Conservation (phyloP, 768 basidiomycete species). For the Tylopilus intermedius region DNA sequence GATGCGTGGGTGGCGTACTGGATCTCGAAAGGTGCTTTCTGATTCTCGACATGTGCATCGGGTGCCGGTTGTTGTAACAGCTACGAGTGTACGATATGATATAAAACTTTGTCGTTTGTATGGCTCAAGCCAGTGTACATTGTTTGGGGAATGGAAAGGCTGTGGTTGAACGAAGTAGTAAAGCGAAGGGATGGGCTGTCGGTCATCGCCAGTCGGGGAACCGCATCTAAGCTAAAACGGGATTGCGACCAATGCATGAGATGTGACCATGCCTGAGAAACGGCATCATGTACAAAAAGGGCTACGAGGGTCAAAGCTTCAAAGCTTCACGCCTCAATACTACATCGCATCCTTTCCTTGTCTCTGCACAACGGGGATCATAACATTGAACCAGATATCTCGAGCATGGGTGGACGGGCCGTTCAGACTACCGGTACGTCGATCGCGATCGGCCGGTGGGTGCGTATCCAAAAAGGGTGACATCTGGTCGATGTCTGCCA, state of each 20-base stretch:
- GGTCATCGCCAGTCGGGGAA: no score
- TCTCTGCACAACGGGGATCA: slow-evolving; percentile 1
- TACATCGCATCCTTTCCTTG: not conserved
- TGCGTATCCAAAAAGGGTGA: slow-evolving; percentile 26
- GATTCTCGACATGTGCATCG: not conserved
- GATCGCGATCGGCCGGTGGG: not conserved
- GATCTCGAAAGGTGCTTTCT: slow-evolving; percentile 20
- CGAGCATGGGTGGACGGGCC: no score
- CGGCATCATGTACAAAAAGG: not conserved
- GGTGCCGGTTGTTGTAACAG: no score
- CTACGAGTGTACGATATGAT: no score
- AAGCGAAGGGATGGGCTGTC: no score
- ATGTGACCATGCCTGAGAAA: not conserved
- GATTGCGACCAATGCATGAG: not conserved
- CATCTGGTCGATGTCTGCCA: slow-evolving; percentile 31
- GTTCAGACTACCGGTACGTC: not conserved
- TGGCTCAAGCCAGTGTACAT: no score
- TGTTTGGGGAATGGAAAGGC: no score
- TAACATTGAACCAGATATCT: not conserved
- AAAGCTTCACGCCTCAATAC: not conserved
- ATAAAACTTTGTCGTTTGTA: no score
- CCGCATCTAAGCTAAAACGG: no score
- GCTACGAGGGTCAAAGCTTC: not conserved
- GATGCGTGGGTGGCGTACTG: slow-evolving; percentile 25
- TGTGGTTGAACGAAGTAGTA: not conserved